These are phyloP conservation scores for Synura sp. DNA, from an alignment of 352 stramenopile species.

Conservation along the genomic window DNA sequence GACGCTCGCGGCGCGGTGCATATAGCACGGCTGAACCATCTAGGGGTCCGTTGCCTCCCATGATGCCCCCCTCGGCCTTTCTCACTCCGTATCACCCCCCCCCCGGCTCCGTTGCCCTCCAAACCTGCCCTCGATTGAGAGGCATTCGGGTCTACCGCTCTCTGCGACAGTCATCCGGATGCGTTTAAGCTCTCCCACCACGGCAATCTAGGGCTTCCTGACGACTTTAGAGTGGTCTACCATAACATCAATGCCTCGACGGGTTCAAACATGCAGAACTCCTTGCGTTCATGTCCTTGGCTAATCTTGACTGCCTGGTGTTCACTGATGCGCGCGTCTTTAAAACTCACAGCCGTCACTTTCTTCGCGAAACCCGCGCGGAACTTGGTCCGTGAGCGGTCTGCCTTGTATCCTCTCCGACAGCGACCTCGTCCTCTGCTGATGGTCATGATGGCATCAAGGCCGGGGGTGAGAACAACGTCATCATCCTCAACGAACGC, in stretches of 20 bases:
- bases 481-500: no score
- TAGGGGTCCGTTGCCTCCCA: not conserved
- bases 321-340: not conserved
- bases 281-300: no score
- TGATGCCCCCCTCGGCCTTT: not conserved
- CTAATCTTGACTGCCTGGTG: not conserved
- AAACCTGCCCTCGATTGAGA: not conserved
- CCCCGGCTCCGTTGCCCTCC: not conserved
- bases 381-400: not conserved
- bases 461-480: no score
- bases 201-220: not conserved
- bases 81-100: conserved; percentile 1
- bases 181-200: not conserved
- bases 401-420: not conserved
- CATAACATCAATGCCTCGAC: conserved; percentile 1
- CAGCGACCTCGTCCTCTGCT: not conserved
- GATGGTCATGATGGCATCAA: no score
- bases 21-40: not conserved
- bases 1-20: not conserved
- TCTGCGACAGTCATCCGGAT: not conserved
- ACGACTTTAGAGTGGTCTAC: not conserved
- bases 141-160: not conserved
- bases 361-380: not conserved
- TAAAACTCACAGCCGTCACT: not conserved
- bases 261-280: no score